Percentiles rank a stretch among this genome's conserved stretches.
Conservation (phyloP, 192 early-diverging fungal genomes). For the Chytriomyces sp. region DNA sequence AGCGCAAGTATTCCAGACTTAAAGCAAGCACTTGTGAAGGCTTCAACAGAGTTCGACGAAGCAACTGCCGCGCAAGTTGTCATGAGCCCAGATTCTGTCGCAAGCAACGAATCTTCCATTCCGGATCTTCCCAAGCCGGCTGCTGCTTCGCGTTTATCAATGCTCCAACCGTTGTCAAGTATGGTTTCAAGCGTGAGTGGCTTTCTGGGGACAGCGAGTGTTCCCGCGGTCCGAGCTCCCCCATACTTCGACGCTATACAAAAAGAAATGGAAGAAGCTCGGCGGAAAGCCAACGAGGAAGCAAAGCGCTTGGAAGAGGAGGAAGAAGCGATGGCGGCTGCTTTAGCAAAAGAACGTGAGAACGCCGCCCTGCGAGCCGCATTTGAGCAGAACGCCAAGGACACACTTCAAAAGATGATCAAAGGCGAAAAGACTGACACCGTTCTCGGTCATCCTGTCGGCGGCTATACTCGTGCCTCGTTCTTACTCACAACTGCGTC, state of each 20-base stretch:
- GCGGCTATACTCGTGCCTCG: background rate
- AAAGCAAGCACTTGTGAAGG: constrained; percentile 8
- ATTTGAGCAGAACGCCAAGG: constrained; percentile 18
- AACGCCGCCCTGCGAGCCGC: background rate
- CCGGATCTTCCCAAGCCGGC: background rate
- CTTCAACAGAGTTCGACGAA: background rate
- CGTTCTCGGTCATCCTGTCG: background rate
- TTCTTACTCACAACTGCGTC: background rate
- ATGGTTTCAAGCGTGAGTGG: constrained; percentile 5
- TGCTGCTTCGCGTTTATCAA: constrained; percentile 8
- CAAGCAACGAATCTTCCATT: background rate
- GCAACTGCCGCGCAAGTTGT: background rate
- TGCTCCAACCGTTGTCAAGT: constrained; percentile 15
- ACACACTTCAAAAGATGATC: constrained; percentile 15
- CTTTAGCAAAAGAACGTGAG: constrained; percentile 7
- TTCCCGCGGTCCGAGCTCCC: background rate
- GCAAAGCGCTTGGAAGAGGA: constrained; percentile 17
- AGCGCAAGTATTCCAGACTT: constrained; percentile 22
- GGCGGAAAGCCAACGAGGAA: constrained; percentile 18
- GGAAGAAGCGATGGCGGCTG: constrained; percentile 3
- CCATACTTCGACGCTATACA: constrained; percentile 29
- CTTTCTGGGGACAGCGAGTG: background rate
- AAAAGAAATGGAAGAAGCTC: constrained; percentile 27
- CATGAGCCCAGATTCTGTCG: constrained; percentile 5
- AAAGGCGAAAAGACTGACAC: background rate